Base-by-base conservation (phyloP, 345 rosid genomes). In the Lepidium africanum region DNA sequence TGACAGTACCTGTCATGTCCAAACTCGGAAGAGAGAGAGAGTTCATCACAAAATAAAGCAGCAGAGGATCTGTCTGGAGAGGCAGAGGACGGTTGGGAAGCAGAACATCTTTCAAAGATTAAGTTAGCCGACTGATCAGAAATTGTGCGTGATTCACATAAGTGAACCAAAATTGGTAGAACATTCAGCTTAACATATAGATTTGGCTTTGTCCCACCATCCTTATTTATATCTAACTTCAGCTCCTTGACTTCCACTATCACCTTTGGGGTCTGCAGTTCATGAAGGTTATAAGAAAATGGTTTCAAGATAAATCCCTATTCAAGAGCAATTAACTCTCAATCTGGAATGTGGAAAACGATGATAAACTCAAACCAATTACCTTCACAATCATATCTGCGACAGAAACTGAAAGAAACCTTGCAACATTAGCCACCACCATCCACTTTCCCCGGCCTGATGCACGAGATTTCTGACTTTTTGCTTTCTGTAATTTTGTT, bases 401-500 rank as follows among this genome's bases (percentile, higher is more conserved):
- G 42, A 94, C 81, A 52, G 96, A 89, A 73, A 91, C 84, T 14
- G 99, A 94, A 77, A 94, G 77, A 83, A 86, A 94, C 78, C 91
- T 86, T 38, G 97, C 96, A 72, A 83, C 55, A 60, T 85, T 91
- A 70, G 99, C 99, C 52, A 85, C 82, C 76, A 91, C 87, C 90
- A 83, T 89, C 96, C 91, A 94, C 75, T 87, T 91, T 71, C 96
- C 99, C 78, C 91, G 72, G 75, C 99, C 91, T 69, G 88, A 76
- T 55, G 62, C 61, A 14, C 88, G 83, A 25, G 81, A 55, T 66
- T 76, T 90, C 57, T 50, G 85, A 62, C 74, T 73, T 79, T 79
- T 91, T 36, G 80, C 37, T 77, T 85, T 87, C 58, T 69, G 77
- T 57, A 80, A 42, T 62, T 77, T 82, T 81, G 74, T 84, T 63